Conservation (phyloP, 768 basidiomycete species). For the Leucosporidium scottii region DNA sequence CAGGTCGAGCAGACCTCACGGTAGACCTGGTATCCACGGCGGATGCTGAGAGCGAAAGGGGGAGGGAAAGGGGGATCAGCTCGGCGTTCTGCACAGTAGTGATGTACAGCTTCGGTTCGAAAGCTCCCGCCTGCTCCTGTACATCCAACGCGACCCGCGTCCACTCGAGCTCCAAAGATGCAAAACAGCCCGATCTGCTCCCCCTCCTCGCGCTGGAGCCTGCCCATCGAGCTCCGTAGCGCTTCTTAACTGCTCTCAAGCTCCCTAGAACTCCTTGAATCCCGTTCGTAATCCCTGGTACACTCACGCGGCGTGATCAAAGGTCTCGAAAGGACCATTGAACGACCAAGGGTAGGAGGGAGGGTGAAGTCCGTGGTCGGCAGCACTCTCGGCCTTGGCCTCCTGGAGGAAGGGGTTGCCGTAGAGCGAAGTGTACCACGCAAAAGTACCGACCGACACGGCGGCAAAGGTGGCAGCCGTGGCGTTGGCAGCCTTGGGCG, state of each 20-base stretch:
- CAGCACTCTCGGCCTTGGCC: slow-evolving; percentile 84
- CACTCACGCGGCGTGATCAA: slow-evolving; percentile 88
- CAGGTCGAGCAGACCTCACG: slow-evolving; percentile 98
- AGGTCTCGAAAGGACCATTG: slow-evolving; percentile 76
- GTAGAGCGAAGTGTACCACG: slow-evolving; percentile 94
- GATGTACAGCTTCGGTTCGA: background rate
- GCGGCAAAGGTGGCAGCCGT: slow-evolving; percentile 18
- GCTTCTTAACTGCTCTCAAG: background rate
- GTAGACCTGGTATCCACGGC: slow-evolving; percentile 93
- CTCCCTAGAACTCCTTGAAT: background rate
- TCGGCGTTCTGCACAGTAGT: background rate
- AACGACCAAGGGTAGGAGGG: slow-evolving; percentile 83
- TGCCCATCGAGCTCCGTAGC: too few relatives aligned
- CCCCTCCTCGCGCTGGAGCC: background rate
- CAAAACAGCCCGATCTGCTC: background rate
- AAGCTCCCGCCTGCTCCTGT: background rate
- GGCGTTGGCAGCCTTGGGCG: slow-evolving; percentile 7
- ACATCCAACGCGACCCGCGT: background rate
- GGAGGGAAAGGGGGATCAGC: background rate
- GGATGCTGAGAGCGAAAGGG: slow-evolving; percentile 57
- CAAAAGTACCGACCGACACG: slow-evolving; percentile 77
- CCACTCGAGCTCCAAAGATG: background rate
- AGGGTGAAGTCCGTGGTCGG: slow-evolving; percentile 91
- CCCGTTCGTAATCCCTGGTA: slow-evolving; percentile 4
- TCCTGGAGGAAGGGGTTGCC: slow-evolving; percentile 86